Conservation (phyloP, 139 green algal genomes). For the Chlamydomonas sphaeroides region DNA sequence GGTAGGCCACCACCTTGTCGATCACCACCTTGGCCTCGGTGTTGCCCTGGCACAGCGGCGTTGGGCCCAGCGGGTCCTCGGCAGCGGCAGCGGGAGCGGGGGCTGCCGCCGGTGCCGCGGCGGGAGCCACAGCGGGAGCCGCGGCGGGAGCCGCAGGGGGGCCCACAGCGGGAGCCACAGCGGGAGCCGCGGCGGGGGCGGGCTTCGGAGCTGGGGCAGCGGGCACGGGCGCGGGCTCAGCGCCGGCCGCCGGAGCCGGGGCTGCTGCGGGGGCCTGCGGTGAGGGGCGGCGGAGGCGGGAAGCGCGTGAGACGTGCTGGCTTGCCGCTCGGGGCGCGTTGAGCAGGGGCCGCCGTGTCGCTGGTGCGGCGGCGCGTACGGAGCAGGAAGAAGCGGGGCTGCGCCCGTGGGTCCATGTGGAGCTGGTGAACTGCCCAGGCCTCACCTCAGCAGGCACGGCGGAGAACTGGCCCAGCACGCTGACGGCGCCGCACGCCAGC, state of each 20-base stretch:
- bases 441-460: neutral
- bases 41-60: conserved; percentile 45
- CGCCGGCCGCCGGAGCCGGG: too few relatives aligned
- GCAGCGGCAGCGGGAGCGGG: neutral
- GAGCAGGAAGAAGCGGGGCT: too few relatives aligned
- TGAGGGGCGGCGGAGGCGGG: too few relatives aligned
- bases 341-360: too few relatives aligned
- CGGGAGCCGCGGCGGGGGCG: neutral
- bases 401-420: too few relatives aligned
- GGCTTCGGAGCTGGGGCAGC: neutral
- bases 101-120: neutral
- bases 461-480: neutral
- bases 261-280: too few relatives aligned
- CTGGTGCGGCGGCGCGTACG: too few relatives aligned
- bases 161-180: too few relatives aligned
- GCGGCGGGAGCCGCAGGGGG: neutral
- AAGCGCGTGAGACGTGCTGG: too few relatives aligned
- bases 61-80: neutral
- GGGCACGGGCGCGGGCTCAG: too few relatives aligned
- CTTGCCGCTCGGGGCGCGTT: too few relatives aligned
- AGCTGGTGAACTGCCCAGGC: too few relatives aligned
- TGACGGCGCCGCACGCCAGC: neutral
- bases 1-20: conserved; percentile 51
- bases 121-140: neutral
- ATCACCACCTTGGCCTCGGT: conserved; percentile 54